These are phyloP conservation scores for Globisporangium megalacanthum DNA, from an alignment of 352 stramenopile genomes.

Conservation along the genomic window DNA sequence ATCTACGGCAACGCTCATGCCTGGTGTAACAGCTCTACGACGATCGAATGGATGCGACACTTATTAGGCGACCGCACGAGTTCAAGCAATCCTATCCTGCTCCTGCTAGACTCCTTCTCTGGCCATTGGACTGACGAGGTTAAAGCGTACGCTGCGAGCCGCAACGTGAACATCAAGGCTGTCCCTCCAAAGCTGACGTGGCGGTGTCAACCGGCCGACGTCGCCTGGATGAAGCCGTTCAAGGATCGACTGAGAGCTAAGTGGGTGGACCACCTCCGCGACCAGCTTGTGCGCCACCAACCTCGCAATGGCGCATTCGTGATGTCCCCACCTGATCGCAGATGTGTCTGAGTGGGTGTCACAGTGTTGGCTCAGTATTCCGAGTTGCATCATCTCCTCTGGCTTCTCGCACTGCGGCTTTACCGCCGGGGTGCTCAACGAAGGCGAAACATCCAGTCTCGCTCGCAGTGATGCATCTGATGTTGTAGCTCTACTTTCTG, in stretches of 20 bases:
- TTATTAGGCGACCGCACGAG: constrained; percentile 13
- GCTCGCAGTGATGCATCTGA: not conserved
- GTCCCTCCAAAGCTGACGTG: constrained; percentile 17
- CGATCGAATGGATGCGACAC: constrained; percentile 14
- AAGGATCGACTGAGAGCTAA: not conserved
- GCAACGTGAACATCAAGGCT: constrained; percentile 19
- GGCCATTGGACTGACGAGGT: constrained; percentile 25
- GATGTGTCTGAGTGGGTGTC: not conserved
- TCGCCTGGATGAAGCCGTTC: constrained; percentile 18
- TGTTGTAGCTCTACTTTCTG: not conserved
- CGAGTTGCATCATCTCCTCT: not conserved
- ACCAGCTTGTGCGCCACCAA: not conserved
- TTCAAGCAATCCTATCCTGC: constrained; percentile 13
- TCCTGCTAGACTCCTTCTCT: constrained; percentile 25
- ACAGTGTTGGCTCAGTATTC: not conserved
- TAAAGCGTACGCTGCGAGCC: constrained; percentile 11
- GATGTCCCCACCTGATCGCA: not conserved
- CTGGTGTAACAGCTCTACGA: constrained; percentile 21
- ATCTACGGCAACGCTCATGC: constrained; percentile 21
- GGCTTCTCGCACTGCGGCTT: constrained; percentile 2
- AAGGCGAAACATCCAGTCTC: no score
- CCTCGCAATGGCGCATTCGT: not conserved
- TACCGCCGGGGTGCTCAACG: not conserved
- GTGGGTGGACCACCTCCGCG: not conserved
- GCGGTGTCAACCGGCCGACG: constrained; percentile 18